Evolutionary conservation across 2,329 filamentous ascomycete genomes (phyloP), one percentile per base, ranked within the genome.

Genomic region (Ceratocystis variospora): DNA sequence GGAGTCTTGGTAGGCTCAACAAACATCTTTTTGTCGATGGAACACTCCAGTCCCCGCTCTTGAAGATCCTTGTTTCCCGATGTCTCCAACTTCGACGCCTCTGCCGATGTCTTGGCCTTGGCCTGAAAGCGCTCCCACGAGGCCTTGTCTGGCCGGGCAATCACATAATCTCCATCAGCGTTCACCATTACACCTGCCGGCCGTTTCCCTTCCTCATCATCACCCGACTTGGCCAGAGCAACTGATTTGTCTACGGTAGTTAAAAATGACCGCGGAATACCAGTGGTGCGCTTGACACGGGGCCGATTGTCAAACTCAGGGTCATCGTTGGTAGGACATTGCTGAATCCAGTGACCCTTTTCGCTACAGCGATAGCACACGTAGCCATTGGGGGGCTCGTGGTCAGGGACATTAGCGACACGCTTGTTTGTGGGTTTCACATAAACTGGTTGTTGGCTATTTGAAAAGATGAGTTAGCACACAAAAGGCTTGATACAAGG

Each of bases 331-430:
- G 93, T 99, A 5, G 94, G 94, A 73, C 94, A 99, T 64, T 90
- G 84, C 77, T 97, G 93, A 69, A 99, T 99, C 93, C 93, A 99
- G 75, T 99, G 94, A n/a, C 92, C 94, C 78, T 96, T 96, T 75
- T 96, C 88, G 69, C 91, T 89, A 76, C 94, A 99, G 62, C 94
- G 87, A 74, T 96, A 96, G 77, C 94, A 99, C 69, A 96, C 87
- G 75, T 99, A 99, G 64, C 92, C 92, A 64, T 89, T 88, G 0
- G 94, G 94, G 1, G 94, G 92, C 59, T 94, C 90, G 73, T 96
- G 92, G 71, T 96, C 92, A 3, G 94, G 94, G 33, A 96, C 88
- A 70, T 89, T 89, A 67, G 83, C 80, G 3, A 84, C 81, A 70
- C 85, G 81, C 73, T 94, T 94, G 25, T 61, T 66, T 61, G 76